Evolutionary conservation across 805 yeast genomes (phyloP), one percentile per base, ranked within the genome.

Genomic region (Lachancea fermentati): DNA sequence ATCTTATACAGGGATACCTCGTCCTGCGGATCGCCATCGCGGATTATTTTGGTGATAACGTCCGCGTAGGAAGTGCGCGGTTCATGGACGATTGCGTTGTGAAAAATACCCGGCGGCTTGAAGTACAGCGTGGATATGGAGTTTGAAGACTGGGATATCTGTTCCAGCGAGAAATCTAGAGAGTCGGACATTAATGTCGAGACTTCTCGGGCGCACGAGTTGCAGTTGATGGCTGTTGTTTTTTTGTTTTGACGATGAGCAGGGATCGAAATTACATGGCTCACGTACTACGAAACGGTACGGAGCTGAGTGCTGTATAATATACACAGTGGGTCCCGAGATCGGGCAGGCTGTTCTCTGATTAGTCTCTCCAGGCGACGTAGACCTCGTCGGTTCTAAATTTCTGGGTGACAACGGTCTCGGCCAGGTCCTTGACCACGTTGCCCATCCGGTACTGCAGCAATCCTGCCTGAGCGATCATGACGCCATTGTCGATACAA

Each of bases 381-480:
- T 73, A 75, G 2, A 91, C 98, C 57, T 89, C 96, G 54, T 91
- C 97, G 0, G 98, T 91, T 57, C 98, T 71, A 63, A 87, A 93
- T 57, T 93, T 73, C 62, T 93, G 98, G 0, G 96, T 84, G 51
- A 96, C 93, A 2, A 85, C 89, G 1, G 96, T 83, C 42, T 85
- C 77, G 19, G 67, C 58, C 36, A 91, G 52, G 5, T 68, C 71
- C 18, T 66, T 72, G 2, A 76, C 76, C 11, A 57, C 54, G 41
- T 76, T 78, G 1, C 97, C 96, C 72, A 81, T 83, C 51, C 97
- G 71, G 56, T 78, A 88, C 38, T 84, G 85, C 44, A 93, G 61
- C 35, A 93, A 66, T 0, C 98, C 98, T 0, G 98, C 97, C 55
- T 93, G 98, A 0, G 98, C 98, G 54, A 93, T 93, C 98, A 93